Conservation (phyloP, 2,329 filamentous ascomycete species). For the Hirsutella minnesotensis region DNA sequence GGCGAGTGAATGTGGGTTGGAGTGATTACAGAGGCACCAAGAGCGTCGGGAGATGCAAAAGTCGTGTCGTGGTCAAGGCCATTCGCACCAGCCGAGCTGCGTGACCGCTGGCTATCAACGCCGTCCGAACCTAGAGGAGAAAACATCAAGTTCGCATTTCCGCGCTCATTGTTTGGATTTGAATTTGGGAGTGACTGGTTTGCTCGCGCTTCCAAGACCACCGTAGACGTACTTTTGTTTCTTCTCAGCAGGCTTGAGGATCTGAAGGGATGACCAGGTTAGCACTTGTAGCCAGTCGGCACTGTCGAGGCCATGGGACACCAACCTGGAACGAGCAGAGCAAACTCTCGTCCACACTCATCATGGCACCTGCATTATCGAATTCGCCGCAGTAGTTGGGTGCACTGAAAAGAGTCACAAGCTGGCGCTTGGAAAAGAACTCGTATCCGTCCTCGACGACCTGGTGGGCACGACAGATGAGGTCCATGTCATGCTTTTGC, state of each 20-base stretch:
- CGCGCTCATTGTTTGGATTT: slow-evolving; percentile 12
- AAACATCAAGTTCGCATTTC: slow-evolving; percentile 50
- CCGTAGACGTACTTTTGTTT: slow-evolving; percentile 98
- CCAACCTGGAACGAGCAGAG: slow-evolving; percentile 95
- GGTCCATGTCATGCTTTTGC: slow-evolving; percentile 98
- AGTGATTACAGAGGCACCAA: slow-evolving; percentile 6
- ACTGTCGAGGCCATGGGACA: neutral
- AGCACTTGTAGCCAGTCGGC: neutral
- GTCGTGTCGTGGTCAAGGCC: slow-evolving; percentile 2
- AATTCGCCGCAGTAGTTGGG: slow-evolving; percentile 99
- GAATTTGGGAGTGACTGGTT: slow-evolving; percentile 12
- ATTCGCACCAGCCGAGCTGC: slow-evolving; percentile 2
- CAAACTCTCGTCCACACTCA: slow-evolving; percentile 98
- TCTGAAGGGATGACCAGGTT: slow-evolving; percentile 37
- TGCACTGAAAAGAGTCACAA: slow-evolving; percentile 94
- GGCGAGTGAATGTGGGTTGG: slow-evolving; percentile 3
- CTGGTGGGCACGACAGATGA: slow-evolving; percentile 97
- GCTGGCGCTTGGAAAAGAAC: slow-evolving; percentile 96
- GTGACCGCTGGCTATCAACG: slow-evolving; percentile 48
- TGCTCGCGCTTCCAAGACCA: slow-evolving; percentile 47
- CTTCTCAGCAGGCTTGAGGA: slow-evolving; percentile 99
- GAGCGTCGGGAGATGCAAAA: slow-evolving; percentile 6
- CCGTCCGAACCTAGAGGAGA: slow-evolving; percentile 91
- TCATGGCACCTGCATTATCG: slow-evolving; percentile 98
- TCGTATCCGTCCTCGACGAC: slow-evolving; percentile 99